Evolutionary conservation across 495 filamentous ascomycete species (phyloP).

Genomic region (Talaromyces adpressus): DNA sequence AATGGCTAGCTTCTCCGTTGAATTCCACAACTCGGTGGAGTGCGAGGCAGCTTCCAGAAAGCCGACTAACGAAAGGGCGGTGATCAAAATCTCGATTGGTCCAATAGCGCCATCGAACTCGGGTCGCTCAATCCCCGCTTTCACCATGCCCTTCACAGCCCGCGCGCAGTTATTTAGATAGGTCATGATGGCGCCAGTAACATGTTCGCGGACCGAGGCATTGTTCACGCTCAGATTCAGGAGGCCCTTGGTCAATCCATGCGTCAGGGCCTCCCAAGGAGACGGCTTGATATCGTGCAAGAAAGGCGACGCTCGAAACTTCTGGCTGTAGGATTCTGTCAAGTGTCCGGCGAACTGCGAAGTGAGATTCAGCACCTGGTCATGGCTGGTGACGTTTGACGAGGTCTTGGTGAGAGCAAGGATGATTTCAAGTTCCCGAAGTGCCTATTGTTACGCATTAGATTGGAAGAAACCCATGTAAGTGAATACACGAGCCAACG

Average conservation of each 20-base stretch:
- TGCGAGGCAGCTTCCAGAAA: slow-evolving; percentile 76
- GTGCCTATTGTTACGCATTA: slow-evolving; percentile 33
- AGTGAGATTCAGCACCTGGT: slow-evolving; percentile 67
- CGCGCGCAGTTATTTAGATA: slow-evolving; percentile 63
- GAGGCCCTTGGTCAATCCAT: slow-evolving; percentile 68
- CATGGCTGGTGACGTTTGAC: slow-evolving; percentile 53
- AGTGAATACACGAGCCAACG: slow-evolving; percentile 9
- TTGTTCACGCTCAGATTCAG: slow-evolving; percentile 68
- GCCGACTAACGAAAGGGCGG: slow-evolving; percentile 75
- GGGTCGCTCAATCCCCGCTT: slow-evolving; percentile 28
- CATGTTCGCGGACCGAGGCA: slow-evolving; percentile 51
- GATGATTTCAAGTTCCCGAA: slow-evolving; percentile 83
- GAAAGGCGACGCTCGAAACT: slow-evolving; percentile 71
- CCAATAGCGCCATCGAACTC: slow-evolving; percentile 43
- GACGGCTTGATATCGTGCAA: slow-evolving; percentile 77
- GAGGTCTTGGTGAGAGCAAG: slow-evolving; percentile 85
- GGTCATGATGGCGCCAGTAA: slow-evolving; percentile 51
- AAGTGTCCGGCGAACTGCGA: slow-evolving; percentile 74
- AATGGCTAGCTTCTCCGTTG: slow-evolving; percentile 60
- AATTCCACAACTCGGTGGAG: slow-evolving; percentile 71
- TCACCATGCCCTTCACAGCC: slow-evolving; percentile 35
- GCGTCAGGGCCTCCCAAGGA: slow-evolving; percentile 82
- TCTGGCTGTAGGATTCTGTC: slow-evolving; percentile 70
- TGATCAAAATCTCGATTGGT: slow-evolving; percentile 55
- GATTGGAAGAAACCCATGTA: slow-evolving; percentile 14